Evolutionary conservation across 345 rosid species (phyloP), one percentile per base, ranked within the genome.

Genomic region (Hirschfeldia incana): DNA sequence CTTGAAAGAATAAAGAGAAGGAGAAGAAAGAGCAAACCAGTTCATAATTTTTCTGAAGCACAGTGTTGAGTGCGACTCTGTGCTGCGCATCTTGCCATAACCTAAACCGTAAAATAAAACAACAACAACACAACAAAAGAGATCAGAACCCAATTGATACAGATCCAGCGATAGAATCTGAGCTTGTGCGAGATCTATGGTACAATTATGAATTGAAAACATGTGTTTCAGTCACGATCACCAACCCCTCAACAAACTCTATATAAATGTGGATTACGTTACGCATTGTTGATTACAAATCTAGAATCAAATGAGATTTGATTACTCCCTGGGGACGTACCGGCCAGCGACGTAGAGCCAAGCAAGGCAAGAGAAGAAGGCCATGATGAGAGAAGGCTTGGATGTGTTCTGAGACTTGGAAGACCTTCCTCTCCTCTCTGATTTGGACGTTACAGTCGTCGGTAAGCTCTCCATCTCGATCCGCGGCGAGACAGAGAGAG

Each of bases 301-400:
- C 26, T 57, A 65, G 32, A 81, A 70, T 58, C 1, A 68, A 26
- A n/a, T 12, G 39, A 60, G 60, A 42, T 44, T 32, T 37, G 15
- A 57, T 10, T 30, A 7, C 39, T 57, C 34, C 5, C n/a, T 8
- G 17, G 37, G 27, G 55, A 27, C 82, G 76, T 69, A 92, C 94
- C 97, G 85, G 78, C 98, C 98, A 59, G 97, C 98, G 68, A 92
- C 97, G 74, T 94, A 92, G 76, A 94, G 97, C 94, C 98, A 92
- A 84, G 98, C 98, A 71, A 94, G 74, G 75, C 97, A 94, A 71
- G 97, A 94, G 88, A 91, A 88, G 87, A 92, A 91, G 67, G 93
- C 94, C 86, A 92, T 72, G 13, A 88, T 61, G 16, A 92, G 69
- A 5, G 98, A 92, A 0, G 97, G 91, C 66, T 83, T 92, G 2